Conservation (phyloP, 768 basidiomycete species). For the Pluteus cervinus region DNA sequence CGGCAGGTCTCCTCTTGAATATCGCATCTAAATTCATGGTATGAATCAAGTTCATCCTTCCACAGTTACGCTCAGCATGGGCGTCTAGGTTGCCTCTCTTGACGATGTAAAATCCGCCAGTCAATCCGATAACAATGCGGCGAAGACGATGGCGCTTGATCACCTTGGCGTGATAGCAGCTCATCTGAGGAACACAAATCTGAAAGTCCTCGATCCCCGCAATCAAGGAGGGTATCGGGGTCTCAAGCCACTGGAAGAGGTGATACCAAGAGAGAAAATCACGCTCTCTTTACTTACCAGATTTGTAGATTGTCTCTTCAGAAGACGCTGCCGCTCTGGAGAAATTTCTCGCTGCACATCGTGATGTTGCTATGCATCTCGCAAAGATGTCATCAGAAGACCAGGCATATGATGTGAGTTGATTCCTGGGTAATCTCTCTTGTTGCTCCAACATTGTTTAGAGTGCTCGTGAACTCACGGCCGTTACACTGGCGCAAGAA, state of each 20-base stretch:
- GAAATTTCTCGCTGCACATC: conserved; percentile 54
- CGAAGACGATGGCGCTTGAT: conserved; percentile 86
- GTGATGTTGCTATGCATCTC: conserved; percentile 61
- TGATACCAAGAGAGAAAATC: conserved; percentile 18
- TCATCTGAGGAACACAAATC: conserved; percentile 55
- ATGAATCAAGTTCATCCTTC: conserved; percentile 10
- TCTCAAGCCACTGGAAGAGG: conserved; percentile 69
- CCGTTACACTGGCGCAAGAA: conserved; percentile 78
- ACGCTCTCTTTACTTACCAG: neutral
- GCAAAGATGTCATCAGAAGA: conserved; percentile 69
- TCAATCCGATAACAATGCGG: conserved; percentile 72
- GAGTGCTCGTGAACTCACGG: conserved; percentile 82
- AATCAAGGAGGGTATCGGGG: conserved; percentile 14
- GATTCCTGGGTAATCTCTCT: conserved; percentile 2
- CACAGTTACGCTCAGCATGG: neutral
- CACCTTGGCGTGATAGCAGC: conserved; percentile 93
- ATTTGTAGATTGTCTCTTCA: conserved; percentile 44
- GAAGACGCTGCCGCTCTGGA: conserved; percentile 48
- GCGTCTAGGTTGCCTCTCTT: conserved; percentile 64
- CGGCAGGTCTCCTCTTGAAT: conserved; percentile 72
- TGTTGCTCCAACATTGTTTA: conserved; percentile 20
- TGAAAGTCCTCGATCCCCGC: conserved; percentile 29
- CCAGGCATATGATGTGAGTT: conserved; percentile 70
- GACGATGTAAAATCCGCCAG: conserved; percentile 72
- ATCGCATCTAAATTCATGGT: conserved; percentile 88